phyloP scores from a whole-genome alignment of 257 asterid species.

The Gynochthodes officinalis region DNA sequence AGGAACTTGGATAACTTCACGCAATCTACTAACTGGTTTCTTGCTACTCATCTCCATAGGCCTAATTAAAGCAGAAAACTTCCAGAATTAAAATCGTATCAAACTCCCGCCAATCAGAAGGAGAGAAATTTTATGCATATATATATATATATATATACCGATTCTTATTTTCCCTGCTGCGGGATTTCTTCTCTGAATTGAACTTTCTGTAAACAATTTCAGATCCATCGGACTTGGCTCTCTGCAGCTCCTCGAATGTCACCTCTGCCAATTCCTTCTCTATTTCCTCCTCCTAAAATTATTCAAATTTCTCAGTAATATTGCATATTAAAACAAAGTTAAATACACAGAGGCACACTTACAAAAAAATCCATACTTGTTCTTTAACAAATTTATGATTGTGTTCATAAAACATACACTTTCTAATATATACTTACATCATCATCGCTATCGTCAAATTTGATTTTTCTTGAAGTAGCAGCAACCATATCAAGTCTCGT shows the following conservation, averaged over 20 bases:
- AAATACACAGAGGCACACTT: background rate
- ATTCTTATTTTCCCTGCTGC: constrained; percentile 83
- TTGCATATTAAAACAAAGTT: too few species aligned
- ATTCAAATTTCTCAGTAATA: too few species aligned
- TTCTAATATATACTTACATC: constrained; percentile 37
- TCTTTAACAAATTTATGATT: background rate
- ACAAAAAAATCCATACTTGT: background rate
- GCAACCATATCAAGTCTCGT: background rate
- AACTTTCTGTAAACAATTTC: constrained; percentile 54
- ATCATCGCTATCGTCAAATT: constrained; percentile 42
- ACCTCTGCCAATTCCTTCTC: constrained; percentile 75
- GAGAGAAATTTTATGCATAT: too few species aligned
- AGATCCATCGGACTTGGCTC: constrained; percentile 84
- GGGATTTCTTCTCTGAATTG: constrained; percentile 39
- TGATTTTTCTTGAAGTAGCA: constrained; percentile 47
- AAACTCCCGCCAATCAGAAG: too few species aligned
- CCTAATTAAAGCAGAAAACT: constrained; percentile 29
- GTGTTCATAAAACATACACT: background rate
- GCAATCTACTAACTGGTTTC: constrained; percentile 75
- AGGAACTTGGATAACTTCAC: constrained; percentile 82
- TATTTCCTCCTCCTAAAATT: constrained; percentile 51
- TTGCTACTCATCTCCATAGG: constrained; percentile 94
- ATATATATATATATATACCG: too few species aligned
- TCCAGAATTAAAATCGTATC: background rate
- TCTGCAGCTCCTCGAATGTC: constrained; percentile 87